Conservation (phyloP, 257 asterid genomes). For the Capsicum chinense region DNA sequence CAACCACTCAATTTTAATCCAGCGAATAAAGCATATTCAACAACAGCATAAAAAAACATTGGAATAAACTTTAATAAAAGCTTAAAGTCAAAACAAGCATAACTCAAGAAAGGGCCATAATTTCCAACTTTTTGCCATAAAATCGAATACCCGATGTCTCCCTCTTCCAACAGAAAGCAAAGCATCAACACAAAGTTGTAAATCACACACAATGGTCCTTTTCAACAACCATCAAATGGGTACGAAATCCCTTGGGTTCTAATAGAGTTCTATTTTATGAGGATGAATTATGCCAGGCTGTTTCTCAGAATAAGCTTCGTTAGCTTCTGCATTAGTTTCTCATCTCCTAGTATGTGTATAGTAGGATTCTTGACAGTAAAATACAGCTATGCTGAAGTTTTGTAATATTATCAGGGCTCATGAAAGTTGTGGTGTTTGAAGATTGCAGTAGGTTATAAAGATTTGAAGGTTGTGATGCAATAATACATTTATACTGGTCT, state of each 20-base stretch:
- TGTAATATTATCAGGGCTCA: constrained; percentile 40
- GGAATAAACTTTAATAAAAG: no score
- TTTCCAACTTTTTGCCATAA: not conserved
- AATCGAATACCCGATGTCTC: not conserved
- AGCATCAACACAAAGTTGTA: not conserved
- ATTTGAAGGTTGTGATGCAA: constrained; percentile 35
- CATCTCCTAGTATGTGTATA: constrained; percentile 25
- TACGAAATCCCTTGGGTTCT: constrained; percentile 58
- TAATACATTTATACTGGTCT: constrained; percentile 24
- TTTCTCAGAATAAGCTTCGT: constrained; percentile 91
- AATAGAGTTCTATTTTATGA: constrained; percentile 84
- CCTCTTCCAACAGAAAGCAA: not conserved
- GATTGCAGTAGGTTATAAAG: constrained; percentile 31
- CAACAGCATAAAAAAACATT: not conserved
- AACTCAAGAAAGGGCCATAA: not conserved
- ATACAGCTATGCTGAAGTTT: constrained; percentile 35
- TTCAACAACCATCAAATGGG: not conserved
- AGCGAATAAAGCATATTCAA: not conserved
- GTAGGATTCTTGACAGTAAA: constrained; percentile 21
- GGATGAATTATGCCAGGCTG: constrained; percentile 97
- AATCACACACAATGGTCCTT: not conserved
- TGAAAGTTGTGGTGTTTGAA: constrained; percentile 21
- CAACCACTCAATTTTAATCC: not conserved
- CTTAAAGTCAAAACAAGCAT: not conserved
- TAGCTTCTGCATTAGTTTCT: constrained; percentile 41